Base-by-base conservation (phyloP, 192 early-diverging fungal genomes). In the Coemansia sp. region DNA sequence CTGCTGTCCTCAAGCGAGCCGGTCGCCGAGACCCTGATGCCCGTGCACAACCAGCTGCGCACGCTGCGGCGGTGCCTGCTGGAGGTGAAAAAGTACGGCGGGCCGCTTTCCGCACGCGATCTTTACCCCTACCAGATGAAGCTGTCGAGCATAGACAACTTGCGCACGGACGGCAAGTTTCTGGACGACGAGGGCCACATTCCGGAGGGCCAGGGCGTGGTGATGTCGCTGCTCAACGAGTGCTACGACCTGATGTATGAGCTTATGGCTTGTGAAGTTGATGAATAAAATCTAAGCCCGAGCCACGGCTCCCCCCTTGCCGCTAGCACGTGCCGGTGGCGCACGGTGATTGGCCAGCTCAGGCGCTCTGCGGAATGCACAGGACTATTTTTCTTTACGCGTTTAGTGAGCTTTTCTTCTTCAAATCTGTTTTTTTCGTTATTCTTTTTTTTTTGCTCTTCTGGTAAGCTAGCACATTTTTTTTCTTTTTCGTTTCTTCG, bases 61-160 rank as follows among this genome's bases (percentile, higher is more conserved):
- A 93, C 92, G 13, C 82, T 94, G 23, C 81, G 87, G 47, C 80
- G 85, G 52, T 92, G 90, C 51, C 63, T 94, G 37, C 44, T 84
- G 5, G 88, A 91, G 57, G 84, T 93, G 31, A 85, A 84, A 57
- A 88, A 90, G 69, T 93, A 89, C 75, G 90, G 88, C 38, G 86
- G 88, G 16, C 83, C 86, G 23, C 68, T 90, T 54, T 83, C 87
- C 48, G 77, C 80, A 7, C 80, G 82, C 28, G 89, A 92, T 42
- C 59, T 94, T 45, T 87, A 91, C 68, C 89, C 88, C 14, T 94
- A 93, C 73, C 90, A 93, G 71, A 87, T 95, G 84, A 91, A 91
- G 57, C 75, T 95, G 37, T 80, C 86, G 0, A 83, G 81, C 28
- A 87, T 95, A 65, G 90, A 95, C 46, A 86, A 87, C 48, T 54